Evolutionary conservation across 148 eudicot species (phyloP).

Genomic region (Spergularia bocconei): DNA sequence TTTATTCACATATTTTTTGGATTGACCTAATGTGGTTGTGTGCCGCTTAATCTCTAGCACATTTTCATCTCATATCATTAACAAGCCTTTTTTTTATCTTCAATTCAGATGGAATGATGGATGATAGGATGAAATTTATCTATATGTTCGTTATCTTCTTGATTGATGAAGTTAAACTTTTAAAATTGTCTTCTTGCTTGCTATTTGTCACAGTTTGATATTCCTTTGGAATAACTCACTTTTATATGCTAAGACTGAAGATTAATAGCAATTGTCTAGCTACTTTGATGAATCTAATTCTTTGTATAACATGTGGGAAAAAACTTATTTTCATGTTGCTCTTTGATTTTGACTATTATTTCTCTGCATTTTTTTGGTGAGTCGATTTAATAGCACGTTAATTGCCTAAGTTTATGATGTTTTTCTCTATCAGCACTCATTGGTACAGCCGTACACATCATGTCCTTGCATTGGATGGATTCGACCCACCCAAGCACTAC

Average conservation of each 20-base stretch:
- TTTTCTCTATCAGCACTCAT: slow-evolving; percentile 37
- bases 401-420: background rate
- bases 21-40: background rate
- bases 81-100: no score
- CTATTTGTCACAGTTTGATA: no score
- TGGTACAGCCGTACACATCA: slow-evolving; percentile 83
- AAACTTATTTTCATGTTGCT: background rate
- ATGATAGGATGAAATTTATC: background rate
- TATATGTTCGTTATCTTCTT: background rate
- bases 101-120: background rate
- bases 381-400: background rate
- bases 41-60: background rate
- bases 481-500: slow-evolving; percentile 65
- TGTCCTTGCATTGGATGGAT: slow-evolving; percentile 76
- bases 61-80: no score
- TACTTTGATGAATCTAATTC: background rate
- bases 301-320: background rate
- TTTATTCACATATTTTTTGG: background rate
- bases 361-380: background rate
- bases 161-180: background rate
- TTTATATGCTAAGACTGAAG: no score
- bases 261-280: background rate
- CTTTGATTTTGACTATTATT: background rate
- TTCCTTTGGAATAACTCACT: no score
- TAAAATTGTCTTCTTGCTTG: background rate